These are phyloP conservation scores for Penicillium longicatenatum DNA, from an alignment of 495 filamentous ascomycete genomes.

Conservation along the genomic window DNA sequence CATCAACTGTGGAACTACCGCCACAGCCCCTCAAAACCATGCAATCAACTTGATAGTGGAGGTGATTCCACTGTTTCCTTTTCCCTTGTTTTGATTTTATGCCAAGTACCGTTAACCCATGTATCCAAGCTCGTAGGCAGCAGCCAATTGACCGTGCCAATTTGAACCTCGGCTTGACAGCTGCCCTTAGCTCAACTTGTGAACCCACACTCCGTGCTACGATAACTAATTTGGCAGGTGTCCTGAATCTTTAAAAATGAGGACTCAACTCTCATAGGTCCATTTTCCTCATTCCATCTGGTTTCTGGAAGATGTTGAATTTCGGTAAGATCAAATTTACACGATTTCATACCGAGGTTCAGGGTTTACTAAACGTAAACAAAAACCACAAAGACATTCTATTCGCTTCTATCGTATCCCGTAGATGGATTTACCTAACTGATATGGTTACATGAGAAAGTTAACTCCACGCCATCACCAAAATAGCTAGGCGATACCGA, in stretches of 20 bases:
- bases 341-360: neutral
- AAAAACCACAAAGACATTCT: neutral
- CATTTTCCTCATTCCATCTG: neutral
- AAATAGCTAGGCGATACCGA: slow-evolving; percentile 3
- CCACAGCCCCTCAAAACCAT: neutral
- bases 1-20: neutral
- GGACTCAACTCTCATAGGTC: neutral
- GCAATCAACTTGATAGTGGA: neutral
- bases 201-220: neutral
- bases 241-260: neutral
- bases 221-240: neutral
- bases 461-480: neutral
- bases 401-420: neutral
- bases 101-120: neutral
- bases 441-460: neutral
- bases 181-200: neutral
- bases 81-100: neutral
- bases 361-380: neutral
- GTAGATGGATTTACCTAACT: neutral
- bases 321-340: neutral
- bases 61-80: neutral
- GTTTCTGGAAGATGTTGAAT: neutral
- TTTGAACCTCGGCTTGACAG: slow-evolving; percentile 5
- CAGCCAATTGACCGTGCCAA: neutral
- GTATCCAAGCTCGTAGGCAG: slow-evolving; percentile 1